These are phyloP conservation scores for Nothopassalora personata DNA, from an alignment of 2,329 filamentous ascomycete genomes.

Conservation along the genomic window DNA sequence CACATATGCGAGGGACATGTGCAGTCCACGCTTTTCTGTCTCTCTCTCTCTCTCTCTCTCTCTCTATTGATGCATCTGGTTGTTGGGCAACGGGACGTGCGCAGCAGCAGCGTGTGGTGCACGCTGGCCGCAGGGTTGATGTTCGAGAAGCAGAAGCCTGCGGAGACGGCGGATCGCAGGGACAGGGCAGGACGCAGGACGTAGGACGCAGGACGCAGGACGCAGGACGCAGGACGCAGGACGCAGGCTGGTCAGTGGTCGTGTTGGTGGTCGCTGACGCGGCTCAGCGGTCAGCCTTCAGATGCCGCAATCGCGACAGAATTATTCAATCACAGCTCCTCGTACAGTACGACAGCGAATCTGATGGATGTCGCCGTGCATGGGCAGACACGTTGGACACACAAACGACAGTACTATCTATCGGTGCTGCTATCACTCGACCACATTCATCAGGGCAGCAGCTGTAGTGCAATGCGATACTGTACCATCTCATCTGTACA, in stretches of 20 bases:
- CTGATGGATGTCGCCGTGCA: too few relatives aligned
- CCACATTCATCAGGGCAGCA: background rate
- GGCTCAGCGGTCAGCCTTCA: conserved; percentile 8
- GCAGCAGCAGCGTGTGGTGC: conserved; percentile 6
- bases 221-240: conserved; percentile 1
- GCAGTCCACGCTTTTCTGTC: background rate
- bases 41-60: too few relatives aligned
- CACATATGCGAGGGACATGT: conserved; percentile 15
- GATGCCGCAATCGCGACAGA: background rate
- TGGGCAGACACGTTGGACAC: too few relatives aligned
- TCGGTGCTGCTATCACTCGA: too few relatives aligned
- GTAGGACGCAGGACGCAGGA: too few relatives aligned
- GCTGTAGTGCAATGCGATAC: background rate
- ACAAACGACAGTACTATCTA: too few relatives aligned
- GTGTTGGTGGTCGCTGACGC: conserved; percentile 9
- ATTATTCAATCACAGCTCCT: background rate
- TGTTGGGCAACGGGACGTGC: background rate
- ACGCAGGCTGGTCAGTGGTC: conserved; percentile 5
- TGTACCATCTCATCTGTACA: too few relatives aligned
- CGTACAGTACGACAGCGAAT: background rate
- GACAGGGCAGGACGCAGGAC: conserved; percentile 1
- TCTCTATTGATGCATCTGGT: conserved; percentile 1
- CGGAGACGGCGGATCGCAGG: conserved; percentile 9
- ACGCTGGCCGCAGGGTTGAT: conserved; percentile 1
- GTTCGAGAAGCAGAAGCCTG: background rate